phyloP scores from a whole-genome alignment of 495 filamentous ascomycete genomes.

The Parathielavia appendiculata region DNA sequence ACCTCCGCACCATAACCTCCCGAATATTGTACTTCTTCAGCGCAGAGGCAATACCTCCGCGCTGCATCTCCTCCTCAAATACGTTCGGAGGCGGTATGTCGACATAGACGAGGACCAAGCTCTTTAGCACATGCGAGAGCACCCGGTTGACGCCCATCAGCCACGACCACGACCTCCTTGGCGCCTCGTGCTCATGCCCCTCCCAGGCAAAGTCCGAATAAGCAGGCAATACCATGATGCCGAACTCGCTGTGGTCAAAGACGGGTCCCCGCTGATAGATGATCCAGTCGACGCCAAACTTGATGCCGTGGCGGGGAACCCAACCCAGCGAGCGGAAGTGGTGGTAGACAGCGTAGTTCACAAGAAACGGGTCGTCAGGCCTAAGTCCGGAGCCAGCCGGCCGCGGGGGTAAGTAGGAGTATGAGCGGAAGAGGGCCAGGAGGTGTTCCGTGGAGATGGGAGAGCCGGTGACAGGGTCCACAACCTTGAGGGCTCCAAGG shows the following conservation, averaged over 20 bases:
- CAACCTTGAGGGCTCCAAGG: conserved; percentile 69
- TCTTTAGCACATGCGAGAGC: conserved; percentile 85
- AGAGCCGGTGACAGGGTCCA: conserved; percentile 48
- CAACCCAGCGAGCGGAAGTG: conserved; percentile 95
- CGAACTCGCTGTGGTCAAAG: conserved; percentile 92
- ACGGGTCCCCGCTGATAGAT: conserved; percentile 93
- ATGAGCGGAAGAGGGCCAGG: conserved; percentile 58
- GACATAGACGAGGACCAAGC: conserved; percentile 78
- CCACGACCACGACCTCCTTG: conserved; percentile 75
- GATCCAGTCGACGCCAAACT: conserved; percentile 90
- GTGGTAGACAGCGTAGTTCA: conserved; percentile 86
- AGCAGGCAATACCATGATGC: conserved; percentile 73
- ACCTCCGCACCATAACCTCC: conserved; percentile 77
- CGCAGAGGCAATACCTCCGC: conserved; percentile 55
- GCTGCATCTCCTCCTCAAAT: conserved; percentile 34
- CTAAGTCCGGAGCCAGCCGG: conserved; percentile 40
- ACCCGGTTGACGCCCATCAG: conserved; percentile 87
- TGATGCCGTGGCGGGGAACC: conserved; percentile 90
- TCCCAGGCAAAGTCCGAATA: conserved; percentile 75
- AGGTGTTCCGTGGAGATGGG: conserved; percentile 50
- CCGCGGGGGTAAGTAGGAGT: conserved; percentile 64
- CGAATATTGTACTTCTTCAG: conserved; percentile 70
- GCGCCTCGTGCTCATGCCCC: conserved; percentile 41
- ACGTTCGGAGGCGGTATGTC: conserved; percentile 72
- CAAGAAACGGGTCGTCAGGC: conserved; percentile 72